Base-by-base conservation (phyloP, 768 basidiomycete genomes). In the Hemileccinum impolitum region DNA sequence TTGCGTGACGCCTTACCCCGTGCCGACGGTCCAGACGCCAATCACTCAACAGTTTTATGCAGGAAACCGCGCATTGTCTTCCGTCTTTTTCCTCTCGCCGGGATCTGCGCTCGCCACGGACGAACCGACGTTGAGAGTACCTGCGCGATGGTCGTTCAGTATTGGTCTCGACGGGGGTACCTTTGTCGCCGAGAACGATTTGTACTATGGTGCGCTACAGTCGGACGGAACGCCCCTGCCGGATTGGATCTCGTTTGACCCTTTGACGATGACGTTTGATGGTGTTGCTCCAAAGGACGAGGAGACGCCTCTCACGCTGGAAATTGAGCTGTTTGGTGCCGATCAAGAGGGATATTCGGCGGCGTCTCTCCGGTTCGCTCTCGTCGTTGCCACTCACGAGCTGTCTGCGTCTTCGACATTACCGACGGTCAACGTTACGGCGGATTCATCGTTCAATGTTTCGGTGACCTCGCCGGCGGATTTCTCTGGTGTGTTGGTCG, bases 71-170 rank as follows among this genome's bases (percentile, higher is more conserved):
- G 82, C 81, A 34, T 70, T 94, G 44, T 87, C 88, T 4, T 93
- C 91, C 6, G 86, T 90, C 31, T 91, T 81, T 58, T 66, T 81
- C 48, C 68, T 90, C 35, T 71, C 79, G n/a, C 66, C 75, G 3
- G 71, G 74, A 38, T 86, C 87, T 18, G 79, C 83, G 13, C 69
- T 90, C 26, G 59, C 63, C 25, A 74, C 72, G 14, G 58, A 66
- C 39, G 72, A 68, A 42, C 84, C 84, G 47, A 72, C 76, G 42
- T 63, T 96, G 47, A 75, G 92, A 43, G 79, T 95, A 10, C 92
- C 91, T 1, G 80, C 80, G 7, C 67, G 72, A 39, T 95, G 93
- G 92, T 90, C 89, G 1, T 97, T 95, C 70, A 91, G 90, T 59
- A 78, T 97, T 50, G 94, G 94, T 13, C 81, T 96, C 57, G 69